A percentile compares a stretch with the other conserved stretches of the same genome.
Evolutionary conservation across 352 stramenopile genomes (phyloP).

Genomic region (Globisporangium spiculum): DNA sequence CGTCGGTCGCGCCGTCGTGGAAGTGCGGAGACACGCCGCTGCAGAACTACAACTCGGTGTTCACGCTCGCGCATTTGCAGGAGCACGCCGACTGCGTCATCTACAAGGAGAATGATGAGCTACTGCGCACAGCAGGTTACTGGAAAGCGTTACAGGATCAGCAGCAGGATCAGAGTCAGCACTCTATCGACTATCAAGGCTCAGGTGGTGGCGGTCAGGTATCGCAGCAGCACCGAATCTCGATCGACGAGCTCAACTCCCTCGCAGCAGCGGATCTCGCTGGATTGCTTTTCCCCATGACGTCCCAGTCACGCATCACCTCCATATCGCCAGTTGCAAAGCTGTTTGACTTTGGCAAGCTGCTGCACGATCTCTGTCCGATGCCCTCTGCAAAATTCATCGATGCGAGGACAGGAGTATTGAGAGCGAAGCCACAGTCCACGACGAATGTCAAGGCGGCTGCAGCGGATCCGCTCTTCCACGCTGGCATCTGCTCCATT

Average conservation of each 20-base stretch:
- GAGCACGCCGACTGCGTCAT: slow-evolving; percentile 72
- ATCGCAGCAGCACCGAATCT: slow-evolving; percentile 24
- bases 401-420: slow-evolving; percentile 21
- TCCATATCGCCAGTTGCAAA: slow-evolving; percentile 2
- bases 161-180: background rate
- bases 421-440: background rate
- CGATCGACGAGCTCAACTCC: slow-evolving; percentile 59
- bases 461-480: slow-evolving; percentile 11
- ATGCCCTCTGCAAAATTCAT: slow-evolving; percentile 58
- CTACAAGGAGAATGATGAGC: slow-evolving; percentile 87
- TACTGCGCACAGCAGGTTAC: slow-evolving; percentile 50
- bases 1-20: slow-evolving; percentile 67
- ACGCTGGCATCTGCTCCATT: slow-evolving; percentile 10
- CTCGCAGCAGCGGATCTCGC: slow-evolving; percentile 56
- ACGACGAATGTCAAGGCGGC: background rate
- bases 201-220: background rate
- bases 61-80: slow-evolving; percentile 68
- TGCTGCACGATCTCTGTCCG: slow-evolving; percentile 66
- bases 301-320: slow-evolving; percentile 1
- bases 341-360: slow-evolving; percentile 52
- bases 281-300: slow-evolving; percentile 52
- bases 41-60: slow-evolving; percentile 86
- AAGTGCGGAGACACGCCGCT: slow-evolving; percentile 66
- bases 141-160: slow-evolving; percentile 38
- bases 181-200: background rate